Evolutionary conservation across 352 stramenopile species (phyloP).

Genomic region (Pythium angustatum): DNA sequence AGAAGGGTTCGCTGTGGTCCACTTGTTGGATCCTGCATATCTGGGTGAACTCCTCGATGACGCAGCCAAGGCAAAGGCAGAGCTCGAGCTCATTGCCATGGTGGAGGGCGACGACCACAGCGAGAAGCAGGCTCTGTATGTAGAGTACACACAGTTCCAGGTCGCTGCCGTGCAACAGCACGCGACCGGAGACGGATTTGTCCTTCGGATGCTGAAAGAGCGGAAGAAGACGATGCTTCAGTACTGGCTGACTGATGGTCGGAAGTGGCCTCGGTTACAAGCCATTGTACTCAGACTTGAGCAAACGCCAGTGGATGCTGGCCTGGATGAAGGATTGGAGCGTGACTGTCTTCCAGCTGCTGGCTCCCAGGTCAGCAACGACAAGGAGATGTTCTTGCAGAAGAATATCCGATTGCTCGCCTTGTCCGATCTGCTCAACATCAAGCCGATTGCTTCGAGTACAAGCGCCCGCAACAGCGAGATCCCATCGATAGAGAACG

Average conservation of each 20-base stretch:
- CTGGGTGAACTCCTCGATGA: slow-evolving; percentile 38
- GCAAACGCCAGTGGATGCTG: slow-evolving; percentile 9
- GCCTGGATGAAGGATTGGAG: background rate
- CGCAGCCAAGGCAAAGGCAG: slow-evolving; percentile 35
- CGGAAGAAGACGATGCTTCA: slow-evolving; percentile 49
- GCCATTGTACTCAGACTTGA: slow-evolving; percentile 29
- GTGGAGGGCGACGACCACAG: slow-evolving; percentile 13
- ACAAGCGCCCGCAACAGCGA: background rate
- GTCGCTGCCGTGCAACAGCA: slow-evolving; percentile 36
- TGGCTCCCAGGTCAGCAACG: background rate
- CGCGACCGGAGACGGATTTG: slow-evolving; percentile 36
- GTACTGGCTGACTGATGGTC: slow-evolving; percentile 58
- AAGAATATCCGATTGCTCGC: background rate
- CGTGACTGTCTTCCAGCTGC: background rate
- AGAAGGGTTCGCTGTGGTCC: slow-evolving; percentile 31
- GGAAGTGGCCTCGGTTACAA: slow-evolving; percentile 49
- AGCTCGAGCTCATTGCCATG: slow-evolving; percentile 34
- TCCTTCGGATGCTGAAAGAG: slow-evolving; percentile 46
- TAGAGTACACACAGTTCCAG: slow-evolving; percentile 54
- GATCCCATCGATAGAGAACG: background rate
- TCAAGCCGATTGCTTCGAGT: background rate
- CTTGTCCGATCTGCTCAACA: background rate
- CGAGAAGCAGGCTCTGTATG: slow-evolving; percentile 39
- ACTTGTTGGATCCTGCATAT: slow-evolving; percentile 49
- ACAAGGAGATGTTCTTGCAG: background rate